These are phyloP conservation scores for Microbotryum violaceum DNA, from an alignment of 1,284 basidiomycete genomes.

Conservation along the genomic window DNA sequence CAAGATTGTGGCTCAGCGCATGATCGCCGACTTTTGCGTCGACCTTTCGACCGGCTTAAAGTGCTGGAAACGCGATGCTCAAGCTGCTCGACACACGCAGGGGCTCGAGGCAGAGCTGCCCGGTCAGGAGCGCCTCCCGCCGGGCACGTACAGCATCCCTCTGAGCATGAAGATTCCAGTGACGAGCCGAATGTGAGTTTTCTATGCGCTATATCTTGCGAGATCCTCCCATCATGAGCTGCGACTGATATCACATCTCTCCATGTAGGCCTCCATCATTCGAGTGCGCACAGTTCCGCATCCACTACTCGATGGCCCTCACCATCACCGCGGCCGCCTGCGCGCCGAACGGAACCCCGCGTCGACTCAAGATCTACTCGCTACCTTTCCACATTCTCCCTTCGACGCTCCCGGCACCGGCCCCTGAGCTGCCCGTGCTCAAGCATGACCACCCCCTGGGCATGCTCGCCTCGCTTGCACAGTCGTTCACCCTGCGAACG, in stretches of 20 bases:
- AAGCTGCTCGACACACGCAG: conserved; percentile 10
- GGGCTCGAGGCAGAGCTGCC: conserved; percentile 9
- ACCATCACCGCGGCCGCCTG: conserved; percentile 33
- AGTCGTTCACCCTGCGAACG: conserved; percentile 31
- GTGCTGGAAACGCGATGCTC: conserved; percentile 39
- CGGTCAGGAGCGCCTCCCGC: conserved; percentile 31
- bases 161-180: conserved; percentile 38
- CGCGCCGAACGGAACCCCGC: conserved; percentile 31
- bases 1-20: conserved; percentile 32
- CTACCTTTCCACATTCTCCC: conserved; percentile 39
- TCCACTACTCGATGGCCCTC: conserved; percentile 39
- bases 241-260: conserved; percentile 32
- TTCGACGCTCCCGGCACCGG: conserved; percentile 34
- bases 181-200: too few relatives aligned
- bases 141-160: conserved; percentile 38
- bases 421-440: conserved; percentile 33
- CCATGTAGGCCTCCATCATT: conserved; percentile 36
- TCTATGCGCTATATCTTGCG: too few relatives aligned
- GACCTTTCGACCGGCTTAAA: conserved; percentile 36
- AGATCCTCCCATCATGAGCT: conserved; percentile 11
- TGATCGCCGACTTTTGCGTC: conserved; percentile 39
- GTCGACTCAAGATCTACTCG: conserved; percentile 37
- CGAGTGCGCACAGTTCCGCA: conserved; percentile 36
- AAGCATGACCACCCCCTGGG: conserved; percentile 34
- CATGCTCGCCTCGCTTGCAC: conserved; percentile 31